Percentiles rank a stretch among this genome's conserved stretches.
phyloP scores from a whole-genome alignment of 2,329 filamentous ascomycete species.

The Sclerotinia sclerotiorum region DNA sequence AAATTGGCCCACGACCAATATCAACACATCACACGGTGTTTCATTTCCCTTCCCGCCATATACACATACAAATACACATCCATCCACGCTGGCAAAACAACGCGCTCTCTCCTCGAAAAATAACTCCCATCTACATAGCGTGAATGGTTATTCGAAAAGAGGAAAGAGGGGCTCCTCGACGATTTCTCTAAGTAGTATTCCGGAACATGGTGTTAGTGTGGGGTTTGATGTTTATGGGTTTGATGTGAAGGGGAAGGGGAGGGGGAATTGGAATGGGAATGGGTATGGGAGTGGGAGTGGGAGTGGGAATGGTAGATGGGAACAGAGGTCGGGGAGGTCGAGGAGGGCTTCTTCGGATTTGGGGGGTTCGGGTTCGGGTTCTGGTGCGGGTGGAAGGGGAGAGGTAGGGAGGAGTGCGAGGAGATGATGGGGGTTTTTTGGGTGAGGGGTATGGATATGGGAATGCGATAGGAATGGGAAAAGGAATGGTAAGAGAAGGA shows the following conservation, averaged over 20 bases:
- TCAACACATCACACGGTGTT: background rate
- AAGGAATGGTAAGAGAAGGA: too few species aligned
- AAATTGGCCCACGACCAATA: background rate
- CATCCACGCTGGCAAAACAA: background rate
- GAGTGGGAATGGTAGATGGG: background rate
- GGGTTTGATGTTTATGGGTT: background rate
- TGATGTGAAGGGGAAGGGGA: background rate
- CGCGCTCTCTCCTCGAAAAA: background rate
- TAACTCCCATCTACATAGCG: background rate
- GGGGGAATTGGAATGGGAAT: background rate
- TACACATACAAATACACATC: background rate
- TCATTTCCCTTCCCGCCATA: constrained; percentile 1
- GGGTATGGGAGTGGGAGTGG: background rate
- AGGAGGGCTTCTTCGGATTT: background rate
- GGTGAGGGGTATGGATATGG: too few species aligned
- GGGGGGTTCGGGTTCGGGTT: too few species aligned
- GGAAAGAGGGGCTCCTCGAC: constrained; percentile 1
- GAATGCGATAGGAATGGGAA: too few species aligned
- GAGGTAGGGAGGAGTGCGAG: too few species aligned
- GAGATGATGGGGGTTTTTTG: too few species aligned
- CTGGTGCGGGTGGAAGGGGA: too few species aligned
- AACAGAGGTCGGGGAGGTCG: background rate
- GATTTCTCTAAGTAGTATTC: constrained; percentile 7
- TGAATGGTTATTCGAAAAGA: background rate
- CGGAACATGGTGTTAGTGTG: background rate